phyloP scores from a whole-genome alignment of 129 eudicot species.

The Solidago caesia region DNA sequence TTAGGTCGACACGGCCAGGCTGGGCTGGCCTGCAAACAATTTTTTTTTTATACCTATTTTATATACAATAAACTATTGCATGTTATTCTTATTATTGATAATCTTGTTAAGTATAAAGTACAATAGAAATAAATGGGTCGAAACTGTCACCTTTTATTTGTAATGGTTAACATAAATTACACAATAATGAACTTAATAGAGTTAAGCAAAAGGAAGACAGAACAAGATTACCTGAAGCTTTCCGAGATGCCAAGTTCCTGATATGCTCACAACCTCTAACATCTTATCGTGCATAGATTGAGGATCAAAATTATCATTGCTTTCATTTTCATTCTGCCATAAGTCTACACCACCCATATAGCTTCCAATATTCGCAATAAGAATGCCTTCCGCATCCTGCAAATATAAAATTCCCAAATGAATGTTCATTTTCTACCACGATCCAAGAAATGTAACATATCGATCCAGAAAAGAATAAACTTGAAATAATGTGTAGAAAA shows the following conservation, averaged over 20 bases:
- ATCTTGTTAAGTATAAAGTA: background rate
- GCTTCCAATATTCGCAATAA: slow-evolving; percentile 85
- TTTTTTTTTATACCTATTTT: background rate
- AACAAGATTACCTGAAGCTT: slow-evolving; percentile 61
- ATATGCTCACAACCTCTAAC: slow-evolving; percentile 80
- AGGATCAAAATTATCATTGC: slow-evolving; percentile 66
- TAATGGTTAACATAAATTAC: background rate
- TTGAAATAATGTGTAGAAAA: background rate
- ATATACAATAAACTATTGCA: too few relatives aligned
- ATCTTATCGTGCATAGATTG: slow-evolving; percentile 83
- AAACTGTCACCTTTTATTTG: background rate
- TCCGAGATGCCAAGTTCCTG: slow-evolving; percentile 98
- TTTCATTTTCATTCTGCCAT: slow-evolving; percentile 86
- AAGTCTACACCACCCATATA: slow-evolving; percentile 97
- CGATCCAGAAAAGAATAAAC: background rate
- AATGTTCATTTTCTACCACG: background rate
- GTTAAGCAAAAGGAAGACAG: background rate
- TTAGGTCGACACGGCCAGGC: background rate
- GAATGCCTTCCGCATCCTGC: slow-evolving; percentile 83
- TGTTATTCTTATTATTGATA: too few relatives aligned
- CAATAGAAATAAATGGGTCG: background rate
- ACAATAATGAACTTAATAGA: background rate
- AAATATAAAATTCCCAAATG: background rate
- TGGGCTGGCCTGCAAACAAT: background rate
- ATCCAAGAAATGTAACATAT: background rate